Conservation (phyloP, 768 basidiomycete genomes). For the Boletus reticuloceps region DNA sequence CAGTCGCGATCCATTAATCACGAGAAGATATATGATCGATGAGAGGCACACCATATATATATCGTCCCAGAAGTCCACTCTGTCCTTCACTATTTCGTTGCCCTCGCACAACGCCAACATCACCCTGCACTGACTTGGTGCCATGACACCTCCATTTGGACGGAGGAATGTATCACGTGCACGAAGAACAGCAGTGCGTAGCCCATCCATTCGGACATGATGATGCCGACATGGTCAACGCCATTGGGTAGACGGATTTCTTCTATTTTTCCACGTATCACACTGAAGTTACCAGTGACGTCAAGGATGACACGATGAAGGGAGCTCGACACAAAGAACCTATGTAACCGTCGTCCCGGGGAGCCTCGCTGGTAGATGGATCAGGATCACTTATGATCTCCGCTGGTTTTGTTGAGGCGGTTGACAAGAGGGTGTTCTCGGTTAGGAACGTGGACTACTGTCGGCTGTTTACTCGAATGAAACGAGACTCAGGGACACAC, state of each 20-base stretch:
- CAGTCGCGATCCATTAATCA: neutral
- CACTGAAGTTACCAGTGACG: slow-evolving; percentile 37
- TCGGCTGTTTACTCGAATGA: neutral
- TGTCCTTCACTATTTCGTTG: slow-evolving; percentile 71
- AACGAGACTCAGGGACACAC: neutral
- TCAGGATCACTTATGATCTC: slow-evolving; percentile 41
- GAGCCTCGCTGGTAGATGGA: slow-evolving; percentile 19
- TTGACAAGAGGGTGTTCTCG: slow-evolving; percentile 91
- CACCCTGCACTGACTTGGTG: slow-evolving; percentile 86
- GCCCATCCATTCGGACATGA: slow-evolving; percentile 98
- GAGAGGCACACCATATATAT: slow-evolving; percentile 73
- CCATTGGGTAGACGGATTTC: slow-evolving; percentile 74
- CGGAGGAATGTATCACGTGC: slow-evolving; percentile 86
- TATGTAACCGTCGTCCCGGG: slow-evolving; percentile 82
- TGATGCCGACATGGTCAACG: slow-evolving; percentile 81
- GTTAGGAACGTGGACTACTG: slow-evolving; percentile 67
- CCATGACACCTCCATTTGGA: slow-evolving; percentile 74
- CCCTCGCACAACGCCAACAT: slow-evolving; percentile 82
- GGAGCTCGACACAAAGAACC: slow-evolving; percentile 17
- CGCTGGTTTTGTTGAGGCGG: slow-evolving; percentile 86
- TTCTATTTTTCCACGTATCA: slow-evolving; percentile 90
- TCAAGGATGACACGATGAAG: neutral
- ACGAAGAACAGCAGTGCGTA: slow-evolving; percentile 76
- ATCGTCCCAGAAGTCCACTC: slow-evolving; percentile 85
- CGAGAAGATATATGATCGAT: neutral